Conservation (phyloP, 2,329 filamentous ascomycete species). For the Aspergillus versicolor region DNA sequence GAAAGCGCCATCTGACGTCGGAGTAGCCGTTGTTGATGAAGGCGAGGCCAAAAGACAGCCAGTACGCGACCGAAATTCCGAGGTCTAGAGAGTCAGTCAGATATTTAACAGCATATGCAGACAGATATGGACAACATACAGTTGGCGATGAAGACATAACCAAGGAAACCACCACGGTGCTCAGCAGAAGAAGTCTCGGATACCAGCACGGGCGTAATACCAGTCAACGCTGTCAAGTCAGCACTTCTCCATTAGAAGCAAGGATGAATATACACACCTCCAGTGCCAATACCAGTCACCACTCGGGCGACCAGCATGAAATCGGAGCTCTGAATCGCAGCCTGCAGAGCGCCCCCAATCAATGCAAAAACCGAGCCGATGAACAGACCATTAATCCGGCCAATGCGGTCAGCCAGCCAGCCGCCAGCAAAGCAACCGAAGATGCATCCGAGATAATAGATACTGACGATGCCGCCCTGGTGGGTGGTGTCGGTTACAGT, state of each 20-base stretch:
- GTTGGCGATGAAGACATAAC: constrained; percentile 54
- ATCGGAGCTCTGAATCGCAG: constrained; percentile 44
- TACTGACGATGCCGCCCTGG: constrained; percentile 54
- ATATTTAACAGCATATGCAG: not conserved
- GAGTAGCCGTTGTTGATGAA: constrained; percentile 35
- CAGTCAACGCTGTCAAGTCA: constrained; percentile 39
- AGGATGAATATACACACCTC: constrained; percentile 31
- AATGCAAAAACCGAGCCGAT: constrained; percentile 50
- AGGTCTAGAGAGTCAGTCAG: constrained; percentile 33
- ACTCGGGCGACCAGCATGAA: constrained; percentile 53
- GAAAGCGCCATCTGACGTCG: constrained; percentile 34
- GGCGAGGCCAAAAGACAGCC: constrained; percentile 38
- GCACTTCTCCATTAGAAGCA: not conserved
- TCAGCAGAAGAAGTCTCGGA: constrained; percentile 50
- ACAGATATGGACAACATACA: constrained; percentile 26
- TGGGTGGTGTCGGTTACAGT: constrained; percentile 50
- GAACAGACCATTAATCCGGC: constrained; percentile 54
- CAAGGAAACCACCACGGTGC: constrained; percentile 49
- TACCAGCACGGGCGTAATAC: constrained; percentile 51
- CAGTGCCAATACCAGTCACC: constrained; percentile 54
- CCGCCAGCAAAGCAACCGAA: constrained; percentile 52
- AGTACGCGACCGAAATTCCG: constrained; percentile 46
- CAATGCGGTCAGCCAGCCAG: constrained; percentile 53
- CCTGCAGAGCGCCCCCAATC: constrained; percentile 51
- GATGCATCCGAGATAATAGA: constrained; percentile 55